phyloP scores from a whole-genome alignment of 2,329 filamentous ascomycete genomes.

The Aschersonia sp. region DNA sequence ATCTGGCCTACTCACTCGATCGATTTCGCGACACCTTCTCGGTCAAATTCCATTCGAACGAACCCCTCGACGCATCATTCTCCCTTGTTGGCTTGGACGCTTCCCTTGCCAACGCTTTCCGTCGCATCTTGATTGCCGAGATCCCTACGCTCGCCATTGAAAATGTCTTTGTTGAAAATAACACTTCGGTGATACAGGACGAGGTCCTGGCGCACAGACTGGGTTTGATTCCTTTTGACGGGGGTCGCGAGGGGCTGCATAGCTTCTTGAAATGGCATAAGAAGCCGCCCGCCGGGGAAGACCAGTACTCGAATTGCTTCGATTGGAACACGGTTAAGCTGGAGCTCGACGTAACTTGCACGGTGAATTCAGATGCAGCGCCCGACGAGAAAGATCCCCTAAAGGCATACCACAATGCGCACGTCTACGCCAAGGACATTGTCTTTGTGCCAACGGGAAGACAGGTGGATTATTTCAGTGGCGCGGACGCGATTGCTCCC shows the following conservation, averaged over 20 bases:
- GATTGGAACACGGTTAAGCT: slow-evolving; percentile 85
- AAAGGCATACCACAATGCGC: slow-evolving; percentile 74
- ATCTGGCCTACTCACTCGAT: slow-evolving; percentile 64
- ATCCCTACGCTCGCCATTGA: slow-evolving; percentile 91
- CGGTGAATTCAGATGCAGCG: slow-evolving; percentile 58
- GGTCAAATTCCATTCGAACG: slow-evolving; percentile 75
- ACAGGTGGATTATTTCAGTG: slow-evolving; percentile 55
- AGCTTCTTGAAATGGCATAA: slow-evolving; percentile 72
- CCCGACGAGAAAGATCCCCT: slow-evolving; percentile 64
- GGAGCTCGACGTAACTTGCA: slow-evolving; percentile 65
- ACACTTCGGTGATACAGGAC: slow-evolving; percentile 95
- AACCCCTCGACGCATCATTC: slow-evolving; percentile 65
- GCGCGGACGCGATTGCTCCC: slow-evolving; percentile 53
- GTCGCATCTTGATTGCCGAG: slow-evolving; percentile 87
- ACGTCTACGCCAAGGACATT: slow-evolving; percentile 68
- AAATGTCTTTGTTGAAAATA: slow-evolving; percentile 84
- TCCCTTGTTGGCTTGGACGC: slow-evolving; percentile 87
- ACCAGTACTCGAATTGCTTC: slow-evolving; percentile 41
- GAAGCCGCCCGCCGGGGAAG: slow-evolving; percentile 50
- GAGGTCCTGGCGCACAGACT: slow-evolving; percentile 86
- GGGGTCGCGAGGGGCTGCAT: slow-evolving; percentile 57
- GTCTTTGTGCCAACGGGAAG: slow-evolving; percentile 62
- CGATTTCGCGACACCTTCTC: slow-evolving; percentile 56
- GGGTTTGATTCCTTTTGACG: slow-evolving; percentile 80
- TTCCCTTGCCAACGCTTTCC: slow-evolving; percentile 90